Evolutionary conservation across 179 eudicot species (phyloP).

Genomic region (Carnegiea gigantea): DNA sequence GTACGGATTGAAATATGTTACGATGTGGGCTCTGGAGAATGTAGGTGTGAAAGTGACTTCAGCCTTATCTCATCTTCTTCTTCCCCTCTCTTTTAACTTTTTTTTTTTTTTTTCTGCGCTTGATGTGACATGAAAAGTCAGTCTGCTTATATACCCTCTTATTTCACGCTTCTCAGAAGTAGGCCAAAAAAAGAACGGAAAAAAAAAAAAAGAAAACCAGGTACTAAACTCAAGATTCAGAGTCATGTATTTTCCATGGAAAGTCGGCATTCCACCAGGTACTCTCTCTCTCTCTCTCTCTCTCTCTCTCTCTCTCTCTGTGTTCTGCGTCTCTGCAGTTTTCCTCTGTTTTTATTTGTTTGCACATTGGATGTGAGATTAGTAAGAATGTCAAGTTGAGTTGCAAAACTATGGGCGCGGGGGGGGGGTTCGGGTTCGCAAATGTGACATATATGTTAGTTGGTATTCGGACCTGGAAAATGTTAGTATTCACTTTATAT

Average conservation of each 20-base stretch:
- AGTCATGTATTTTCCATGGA: constrained; percentile 19
- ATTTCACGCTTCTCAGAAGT: neutral
- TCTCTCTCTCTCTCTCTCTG: constrained; percentile 5
- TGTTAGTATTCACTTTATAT: too few relatives aligned
- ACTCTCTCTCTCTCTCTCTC: neutral
- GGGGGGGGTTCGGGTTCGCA: too few relatives aligned
- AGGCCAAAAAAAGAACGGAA: neutral
- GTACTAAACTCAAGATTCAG: neutral
- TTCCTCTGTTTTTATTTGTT: neutral
- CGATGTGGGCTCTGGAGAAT: neutral
- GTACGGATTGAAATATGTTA: neutral
- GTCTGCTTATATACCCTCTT: neutral
- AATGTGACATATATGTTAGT: too few relatives aligned
- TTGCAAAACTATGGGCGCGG: too few relatives aligned
- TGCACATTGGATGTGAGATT: neutral
- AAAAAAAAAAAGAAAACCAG: neutral
- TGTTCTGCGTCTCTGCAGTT: neutral
- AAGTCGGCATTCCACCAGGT: constrained; percentile 28
- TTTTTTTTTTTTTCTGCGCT: neutral
- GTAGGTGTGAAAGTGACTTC: neutral
- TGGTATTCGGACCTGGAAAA: too few relatives aligned
- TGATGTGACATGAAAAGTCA: neutral
- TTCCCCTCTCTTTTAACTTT: neutral
- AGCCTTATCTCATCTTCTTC: constrained; percentile 3
- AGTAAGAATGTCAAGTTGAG: neutral